Conservation (phyloP, 2,329 filamentous ascomycete genomes). For the Fusarium sp. region DNA sequence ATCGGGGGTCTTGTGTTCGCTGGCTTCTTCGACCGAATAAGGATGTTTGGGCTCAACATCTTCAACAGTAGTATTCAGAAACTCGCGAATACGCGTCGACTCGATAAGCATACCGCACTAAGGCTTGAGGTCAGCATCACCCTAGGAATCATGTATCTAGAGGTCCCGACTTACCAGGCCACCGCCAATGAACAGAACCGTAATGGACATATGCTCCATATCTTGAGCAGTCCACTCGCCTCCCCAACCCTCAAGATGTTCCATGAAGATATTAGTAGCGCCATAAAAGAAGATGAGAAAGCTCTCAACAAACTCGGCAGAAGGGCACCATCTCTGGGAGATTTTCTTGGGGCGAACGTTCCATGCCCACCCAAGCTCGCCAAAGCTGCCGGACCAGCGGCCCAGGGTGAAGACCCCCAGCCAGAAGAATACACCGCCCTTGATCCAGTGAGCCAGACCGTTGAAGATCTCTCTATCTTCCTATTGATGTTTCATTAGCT, state of each 20-base stretch:
- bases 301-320: conserved; percentile 90
- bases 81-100: conserved; percentile 71
- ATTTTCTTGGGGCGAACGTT: conserved; percentile 74
- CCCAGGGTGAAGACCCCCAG: conserved; percentile 87
- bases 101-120: conserved; percentile 87
- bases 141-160: neutral
- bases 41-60: conserved; percentile 47
- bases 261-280: conserved; percentile 87
- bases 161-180: conserved; percentile 70
- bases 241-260: conserved; percentile 81
- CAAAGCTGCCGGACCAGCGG: conserved; percentile 89
- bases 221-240: conserved; percentile 78
- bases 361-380: conserved; percentile 94
- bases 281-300: conserved; percentile 92
- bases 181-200: conserved; percentile 91
- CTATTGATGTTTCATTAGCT: conserved; percentile 52
- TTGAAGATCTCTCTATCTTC: conserved; percentile 77
- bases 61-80: conserved; percentile 66
- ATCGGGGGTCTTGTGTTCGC: conserved; percentile 65
- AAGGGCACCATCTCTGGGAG: conserved; percentile 73
- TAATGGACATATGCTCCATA: conserved; percentile 91
- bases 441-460: conserved; percentile 91
- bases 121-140: conserved; percentile 37
- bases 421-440: conserved; percentile 95
- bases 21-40: conserved; percentile 56